Conservation (phyloP, 2,329 filamentous ascomycete genomes). For the Didymella exigua region DNA sequence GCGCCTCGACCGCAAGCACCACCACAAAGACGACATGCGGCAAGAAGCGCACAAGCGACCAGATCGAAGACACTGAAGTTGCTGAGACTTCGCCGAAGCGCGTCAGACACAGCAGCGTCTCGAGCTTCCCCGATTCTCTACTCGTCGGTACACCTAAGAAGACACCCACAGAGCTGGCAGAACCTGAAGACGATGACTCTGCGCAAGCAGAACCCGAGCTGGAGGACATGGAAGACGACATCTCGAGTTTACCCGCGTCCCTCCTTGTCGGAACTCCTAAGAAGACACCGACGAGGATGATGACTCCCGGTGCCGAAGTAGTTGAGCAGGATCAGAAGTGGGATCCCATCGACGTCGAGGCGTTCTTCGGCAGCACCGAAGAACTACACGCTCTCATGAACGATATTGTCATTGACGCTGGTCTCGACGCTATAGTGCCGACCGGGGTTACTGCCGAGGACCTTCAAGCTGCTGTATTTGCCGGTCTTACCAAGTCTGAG, state of each 20-base stretch:
- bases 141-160: constrained; percentile 32
- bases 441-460: constrained; percentile 32
- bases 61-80: constrained; percentile 15
- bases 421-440: constrained; percentile 37
- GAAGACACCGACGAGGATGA: constrained; percentile 27
- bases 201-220: not conserved
- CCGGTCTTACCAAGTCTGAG: constrained; percentile 73
- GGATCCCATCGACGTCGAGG: constrained; percentile 77
- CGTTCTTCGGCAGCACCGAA: constrained; percentile 59
- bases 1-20: constrained; percentile 26
- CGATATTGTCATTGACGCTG: constrained; percentile 36
- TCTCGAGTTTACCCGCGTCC: constrained; percentile 26
- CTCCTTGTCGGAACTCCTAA: constrained; percentile 47
- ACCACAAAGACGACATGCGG: constrained; percentile 1
- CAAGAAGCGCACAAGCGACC: constrained; percentile 28
- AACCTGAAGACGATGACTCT: constrained; percentile 15
- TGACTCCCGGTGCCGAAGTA: constrained; percentile 24
- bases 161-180: constrained; percentile 18
- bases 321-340: constrained; percentile 57
- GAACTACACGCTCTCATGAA: constrained; percentile 31
- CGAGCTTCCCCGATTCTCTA: constrained; percentile 27
- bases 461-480: constrained; percentile 59
- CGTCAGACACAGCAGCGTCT: constrained; percentile 27
- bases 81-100: constrained; percentile 19
- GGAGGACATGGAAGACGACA: constrained; percentile 17